Evolutionary conservation across 305 asterid genomes (phyloP).

Genomic region (Fraxinus dipetala): DNA sequence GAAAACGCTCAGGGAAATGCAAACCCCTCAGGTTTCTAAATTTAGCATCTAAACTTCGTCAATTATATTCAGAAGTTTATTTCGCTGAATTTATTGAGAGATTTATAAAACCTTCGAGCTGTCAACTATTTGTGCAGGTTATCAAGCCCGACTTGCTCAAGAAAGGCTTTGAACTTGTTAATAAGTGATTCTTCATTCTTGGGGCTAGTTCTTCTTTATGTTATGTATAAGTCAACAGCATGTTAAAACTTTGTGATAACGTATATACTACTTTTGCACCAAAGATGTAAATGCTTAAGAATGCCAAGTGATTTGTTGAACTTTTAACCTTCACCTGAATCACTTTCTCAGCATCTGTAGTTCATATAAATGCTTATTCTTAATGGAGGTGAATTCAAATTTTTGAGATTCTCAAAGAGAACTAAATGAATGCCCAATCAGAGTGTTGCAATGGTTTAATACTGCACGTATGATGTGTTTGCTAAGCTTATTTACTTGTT

Average conservation of each 20-base stretch:
- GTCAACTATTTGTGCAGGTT: conserved; percentile 45
- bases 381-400: neutral
- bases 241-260: neutral
- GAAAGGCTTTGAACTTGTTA: conserved; percentile 81
- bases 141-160: conserved; percentile 80
- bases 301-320: neutral
- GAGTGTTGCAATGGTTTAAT: no score
- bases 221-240: neutral
- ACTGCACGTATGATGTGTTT: neutral
- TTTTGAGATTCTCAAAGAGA: no score
- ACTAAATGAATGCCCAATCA: no score
- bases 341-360: neutral
- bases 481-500: neutral
- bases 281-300: neutral
- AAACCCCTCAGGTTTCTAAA: conserved; percentile 78
- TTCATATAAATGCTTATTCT: neutral
- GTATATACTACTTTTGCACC: neutral
- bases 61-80: neutral
- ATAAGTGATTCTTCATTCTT: conserved; percentile 39
- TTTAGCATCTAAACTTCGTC: neutral
- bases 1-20: conserved; percentile 97
- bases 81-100: conserved; percentile 2
- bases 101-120: neutral
- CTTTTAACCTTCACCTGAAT: neutral
- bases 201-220: neutral